Conservation (phyloP, 2,329 filamentous ascomycete species). For the Colletotrichum cereale region DNA sequence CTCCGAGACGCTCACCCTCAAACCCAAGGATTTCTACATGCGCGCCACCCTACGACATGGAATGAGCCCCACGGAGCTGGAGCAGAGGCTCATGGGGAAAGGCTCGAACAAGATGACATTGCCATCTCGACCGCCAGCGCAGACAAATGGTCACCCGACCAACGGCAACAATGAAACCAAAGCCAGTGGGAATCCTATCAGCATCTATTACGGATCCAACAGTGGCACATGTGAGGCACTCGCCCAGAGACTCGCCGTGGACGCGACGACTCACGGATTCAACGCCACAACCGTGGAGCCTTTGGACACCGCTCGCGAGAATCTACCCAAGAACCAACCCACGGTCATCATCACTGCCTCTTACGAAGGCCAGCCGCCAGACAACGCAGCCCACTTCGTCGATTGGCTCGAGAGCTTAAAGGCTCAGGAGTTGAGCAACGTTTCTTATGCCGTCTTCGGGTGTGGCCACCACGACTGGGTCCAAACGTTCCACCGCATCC, state of each 20-base stretch:
- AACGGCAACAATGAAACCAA: conserved; percentile 21
- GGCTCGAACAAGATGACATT: conserved; percentile 17
- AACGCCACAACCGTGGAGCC: conserved; percentile 61
- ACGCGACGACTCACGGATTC: conserved; percentile 68
- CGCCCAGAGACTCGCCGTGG: conserved; percentile 69
- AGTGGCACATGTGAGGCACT: conserved; percentile 77
- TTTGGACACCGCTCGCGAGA: conserved; percentile 69
- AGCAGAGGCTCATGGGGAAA: conserved; percentile 57
- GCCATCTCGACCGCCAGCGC: not conserved
- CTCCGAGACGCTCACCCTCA: conserved; percentile 69
- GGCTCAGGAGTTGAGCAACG: conserved; percentile 63
- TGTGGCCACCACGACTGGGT: conserved; percentile 70
- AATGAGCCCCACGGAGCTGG: conserved; percentile 55
- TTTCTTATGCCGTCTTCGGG: conserved; percentile 76
- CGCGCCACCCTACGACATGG: conserved; percentile 63
- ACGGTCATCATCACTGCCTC: conserved; percentile 74
- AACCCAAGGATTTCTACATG: conserved; percentile 72
- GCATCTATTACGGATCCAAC: conserved; percentile 77
- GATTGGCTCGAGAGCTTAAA: conserved; percentile 68
- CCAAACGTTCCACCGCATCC: conserved; percentile 75
- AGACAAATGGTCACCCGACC: conserved; percentile 21
- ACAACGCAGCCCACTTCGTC: conserved; percentile 76
- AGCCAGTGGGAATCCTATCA: conserved; percentile 55
- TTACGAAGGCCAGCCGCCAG: conserved; percentile 78
- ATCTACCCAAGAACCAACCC: conserved; percentile 67